phyloP scores from a whole-genome alignment of 129 eudicot genomes.

The Lactuca sativa region DNA sequence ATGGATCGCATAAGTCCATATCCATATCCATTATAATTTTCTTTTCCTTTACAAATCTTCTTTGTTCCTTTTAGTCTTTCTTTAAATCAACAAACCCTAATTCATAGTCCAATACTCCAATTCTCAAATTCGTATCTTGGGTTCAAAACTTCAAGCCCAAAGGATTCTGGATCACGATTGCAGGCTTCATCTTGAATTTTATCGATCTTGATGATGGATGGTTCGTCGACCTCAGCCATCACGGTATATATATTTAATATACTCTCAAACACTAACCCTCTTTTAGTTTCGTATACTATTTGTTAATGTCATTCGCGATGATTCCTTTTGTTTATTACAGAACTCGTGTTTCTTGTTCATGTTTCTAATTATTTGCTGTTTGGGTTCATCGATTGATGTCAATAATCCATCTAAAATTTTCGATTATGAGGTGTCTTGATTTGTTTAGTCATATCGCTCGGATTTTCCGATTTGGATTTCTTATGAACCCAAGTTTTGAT shows the following conservation, averaged over 20 bases:
- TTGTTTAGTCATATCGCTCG: neutral
- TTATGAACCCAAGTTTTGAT: conserved; percentile 18
- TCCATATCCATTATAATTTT: neutral
- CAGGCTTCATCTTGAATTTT: conserved; percentile 28
- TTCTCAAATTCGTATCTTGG: neutral
- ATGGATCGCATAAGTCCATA: conserved; percentile 34
- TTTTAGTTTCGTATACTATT: too few species aligned
- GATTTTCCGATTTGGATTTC: neutral
- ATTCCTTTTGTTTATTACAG: neutral
- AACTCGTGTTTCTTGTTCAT: neutral
- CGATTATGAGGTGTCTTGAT: neutral
- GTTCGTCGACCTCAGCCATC: conserved; percentile 9
- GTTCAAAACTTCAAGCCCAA: conserved; percentile 26
- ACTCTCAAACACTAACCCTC: too few species aligned
- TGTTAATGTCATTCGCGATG: neutral
- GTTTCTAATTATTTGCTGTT: neutral
- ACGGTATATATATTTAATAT: conserved; percentile 18
- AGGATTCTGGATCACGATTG: conserved; percentile 30
- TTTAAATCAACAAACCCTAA: neutral
- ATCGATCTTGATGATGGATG: neutral
- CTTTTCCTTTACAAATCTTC: neutral
- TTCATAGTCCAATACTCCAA: conserved; percentile 16
- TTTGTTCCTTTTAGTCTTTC: neutral
- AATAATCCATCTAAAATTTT: neutral
- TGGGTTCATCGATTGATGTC: neutral